Evolutionary conservation across 2,329 filamentous ascomycete species (phyloP).

Genomic region (Sarocladium oryzae): DNA sequence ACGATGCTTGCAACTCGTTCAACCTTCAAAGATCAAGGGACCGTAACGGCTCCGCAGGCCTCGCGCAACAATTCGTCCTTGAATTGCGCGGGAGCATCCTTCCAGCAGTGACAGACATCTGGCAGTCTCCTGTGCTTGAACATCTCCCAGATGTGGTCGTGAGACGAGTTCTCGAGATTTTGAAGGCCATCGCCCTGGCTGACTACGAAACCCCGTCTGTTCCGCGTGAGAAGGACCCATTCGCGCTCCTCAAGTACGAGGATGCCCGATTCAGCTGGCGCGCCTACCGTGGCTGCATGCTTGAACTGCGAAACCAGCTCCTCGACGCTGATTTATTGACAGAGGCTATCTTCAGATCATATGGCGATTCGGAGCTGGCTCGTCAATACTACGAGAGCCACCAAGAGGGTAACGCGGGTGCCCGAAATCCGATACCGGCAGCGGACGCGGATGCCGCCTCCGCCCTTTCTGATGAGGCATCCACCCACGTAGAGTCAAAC

Average conservation of each 20-base stretch:
- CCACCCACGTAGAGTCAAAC: slow-evolving; percentile 14
- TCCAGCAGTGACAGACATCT: slow-evolving; percentile 69
- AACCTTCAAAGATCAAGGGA: slow-evolving; percentile 37
- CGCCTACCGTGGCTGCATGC: slow-evolving; percentile 21
- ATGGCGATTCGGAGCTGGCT: slow-evolving; percentile 54
- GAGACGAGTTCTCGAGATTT: slow-evolving; percentile 73
- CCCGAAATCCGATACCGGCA: slow-evolving; percentile 60
- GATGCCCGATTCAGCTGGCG: slow-evolving; percentile 42
- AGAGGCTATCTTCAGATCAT: slow-evolving; percentile 79
- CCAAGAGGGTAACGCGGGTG: slow-evolving; percentile 47
- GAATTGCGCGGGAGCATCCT: slow-evolving; percentile 78
- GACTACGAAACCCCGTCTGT: slow-evolving; percentile 65
- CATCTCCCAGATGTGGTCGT: slow-evolving; percentile 71
- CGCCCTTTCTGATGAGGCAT: slow-evolving; percentile 17
- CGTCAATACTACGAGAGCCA: slow-evolving; percentile 71
- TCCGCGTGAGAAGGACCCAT: slow-evolving; percentile 47
- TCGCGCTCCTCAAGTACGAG: slow-evolving; percentile 37
- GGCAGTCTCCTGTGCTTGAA: slow-evolving; percentile 80
- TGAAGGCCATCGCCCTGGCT: slow-evolving; percentile 70
- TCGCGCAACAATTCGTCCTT: slow-evolving; percentile 70
- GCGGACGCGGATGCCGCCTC: slow-evolving; percentile 45
- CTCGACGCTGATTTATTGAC: slow-evolving; percentile 55
- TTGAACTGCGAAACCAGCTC: slow-evolving; percentile 24
- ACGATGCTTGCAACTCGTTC: slow-evolving; percentile 62
- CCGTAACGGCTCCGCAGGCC: slow-evolving; percentile 32